Conservation (phyloP, 1,284 basidiomycete genomes). For the Apiotrichum laibachii region DNA sequence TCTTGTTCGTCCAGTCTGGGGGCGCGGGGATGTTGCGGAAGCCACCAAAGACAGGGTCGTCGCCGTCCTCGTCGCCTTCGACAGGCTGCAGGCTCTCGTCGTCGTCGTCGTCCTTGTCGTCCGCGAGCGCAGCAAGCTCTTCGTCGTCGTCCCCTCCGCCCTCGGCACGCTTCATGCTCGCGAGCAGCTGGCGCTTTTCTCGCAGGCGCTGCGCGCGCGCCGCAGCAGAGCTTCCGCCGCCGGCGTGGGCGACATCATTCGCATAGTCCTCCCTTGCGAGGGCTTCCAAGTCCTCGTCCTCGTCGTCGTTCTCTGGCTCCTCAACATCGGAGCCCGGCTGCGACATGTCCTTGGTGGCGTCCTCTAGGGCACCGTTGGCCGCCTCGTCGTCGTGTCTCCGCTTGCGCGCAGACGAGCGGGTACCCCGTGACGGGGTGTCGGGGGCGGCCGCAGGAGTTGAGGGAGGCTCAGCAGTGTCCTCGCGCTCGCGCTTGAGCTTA, state of each 20-base stretch:
- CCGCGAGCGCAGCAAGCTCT: constrained; percentile 24
- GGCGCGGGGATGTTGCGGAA: constrained; percentile 14
- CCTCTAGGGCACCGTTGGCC: constrained; percentile 2
- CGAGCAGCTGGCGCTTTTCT: constrained; percentile 16
- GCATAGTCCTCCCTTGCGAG: constrained; percentile 19
- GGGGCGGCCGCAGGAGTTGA: background rate
- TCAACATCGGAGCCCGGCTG: background rate
- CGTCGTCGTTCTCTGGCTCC: background rate
- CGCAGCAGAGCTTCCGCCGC: constrained; percentile 16
- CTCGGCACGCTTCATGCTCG: constrained; percentile 10
- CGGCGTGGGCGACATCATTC: constrained; percentile 15
- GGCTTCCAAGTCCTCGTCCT: constrained; percentile 6
- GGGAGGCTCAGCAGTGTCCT: background rate
- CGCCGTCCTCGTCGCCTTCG: constrained; percentile 6
- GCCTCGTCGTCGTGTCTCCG: constrained; percentile 6
- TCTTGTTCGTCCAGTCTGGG: constrained; percentile 36
- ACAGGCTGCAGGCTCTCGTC: background rate
- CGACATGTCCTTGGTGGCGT: constrained; percentile 3
- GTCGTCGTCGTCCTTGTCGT: constrained; percentile 24
- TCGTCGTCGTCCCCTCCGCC: constrained; percentile 22
- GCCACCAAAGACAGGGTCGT: constrained; percentile 9
- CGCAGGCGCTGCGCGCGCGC: constrained; percentile 10
- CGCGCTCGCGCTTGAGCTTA: constrained; percentile 27
- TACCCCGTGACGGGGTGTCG: constrained; percentile 33
- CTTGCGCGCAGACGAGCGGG: background rate